Evolutionary conservation across 495 filamentous ascomycete genomes (phyloP), one percentile per base, ranked within the genome.

Genomic region (Penicillium flavigenum): DNA sequence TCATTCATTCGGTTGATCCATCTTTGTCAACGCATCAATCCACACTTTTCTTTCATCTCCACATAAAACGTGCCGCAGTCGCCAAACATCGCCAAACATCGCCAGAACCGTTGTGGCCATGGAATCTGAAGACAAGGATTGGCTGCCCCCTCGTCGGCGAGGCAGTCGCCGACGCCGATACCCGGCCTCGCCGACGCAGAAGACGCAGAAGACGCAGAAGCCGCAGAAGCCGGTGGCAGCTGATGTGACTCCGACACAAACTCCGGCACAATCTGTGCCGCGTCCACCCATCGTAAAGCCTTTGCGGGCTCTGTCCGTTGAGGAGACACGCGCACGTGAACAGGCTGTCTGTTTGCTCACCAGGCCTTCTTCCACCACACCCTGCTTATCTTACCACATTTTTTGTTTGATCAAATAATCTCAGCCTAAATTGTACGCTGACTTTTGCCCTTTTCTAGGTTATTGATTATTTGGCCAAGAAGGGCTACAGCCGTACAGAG

Each of bases 391-490:
- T 19, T 32, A 4, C 27, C 36, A 19, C 9, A 29, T 51, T 11
- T 27, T 22, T 22, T 56, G 12, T 36, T 43, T 61, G 27, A n/a
- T 61, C 29, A 38, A 56, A 32, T 41, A 39, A 43, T 36, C 12
- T 47, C 5, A 24, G 26, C 56, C 47, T 27, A 17, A 59, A 45
- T 42, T 27, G 7, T 47, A 5, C 10, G 31, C 56, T 64, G 31
- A 65, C 47, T 8, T 29, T 45, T 17, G 47, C 43, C 29, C 17
- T 38, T 53, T 42, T 38, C 26, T 61, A 95, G 92, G 92, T 98
- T 32, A 94, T 96, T 20, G 94, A 98, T 63, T 98, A 98, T 70
- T 77, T 98, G 12, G 84, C 88, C 47, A 98, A 98, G 73, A 97
- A 97, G 66, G 94, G 94, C 2, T 98, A 97, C 70, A 90, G 82